These are phyloP conservation scores for Starmerella potacharoeniae DNA, from an alignment of 805 yeast genomes.

Conservation along the genomic window DNA sequence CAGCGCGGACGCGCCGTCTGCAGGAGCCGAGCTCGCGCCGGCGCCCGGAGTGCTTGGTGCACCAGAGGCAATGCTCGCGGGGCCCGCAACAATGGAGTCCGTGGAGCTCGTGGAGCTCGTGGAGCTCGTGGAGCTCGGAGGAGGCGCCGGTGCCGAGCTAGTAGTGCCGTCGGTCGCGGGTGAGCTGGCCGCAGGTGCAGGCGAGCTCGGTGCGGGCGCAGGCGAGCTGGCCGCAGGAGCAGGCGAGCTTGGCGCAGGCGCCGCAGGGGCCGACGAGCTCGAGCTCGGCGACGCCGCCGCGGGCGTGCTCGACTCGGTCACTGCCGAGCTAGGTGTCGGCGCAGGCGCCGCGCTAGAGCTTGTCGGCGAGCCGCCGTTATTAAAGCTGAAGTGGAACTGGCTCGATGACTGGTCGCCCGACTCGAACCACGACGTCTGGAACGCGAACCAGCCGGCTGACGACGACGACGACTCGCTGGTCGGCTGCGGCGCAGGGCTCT, in stretches of 20 bases:
- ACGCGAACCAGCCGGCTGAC: not conserved
- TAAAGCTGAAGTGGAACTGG: not conserved
- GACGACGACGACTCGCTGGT: not conserved
- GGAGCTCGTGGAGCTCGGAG: not conserved
- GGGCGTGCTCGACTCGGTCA: too few relatives aligned
- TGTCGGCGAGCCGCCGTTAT: not conserved
- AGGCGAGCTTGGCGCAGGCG: not conserved
- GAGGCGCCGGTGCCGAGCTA: not conserved
- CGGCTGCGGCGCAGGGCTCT: not conserved
- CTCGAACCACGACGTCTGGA: slow-evolving; percentile 2
- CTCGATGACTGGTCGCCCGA: not conserved
- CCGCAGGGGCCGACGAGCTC: not conserved
- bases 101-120: not conserved
- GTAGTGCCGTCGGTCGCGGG: not conserved
- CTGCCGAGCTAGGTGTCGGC: not conserved
- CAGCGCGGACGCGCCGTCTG: not conserved
- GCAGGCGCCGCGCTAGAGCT: not conserved
- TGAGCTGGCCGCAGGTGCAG: not conserved
- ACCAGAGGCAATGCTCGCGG: too few relatives aligned
- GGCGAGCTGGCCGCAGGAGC: not conserved
- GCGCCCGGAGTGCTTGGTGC: too few relatives aligned
- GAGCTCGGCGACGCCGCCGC: not conserved
- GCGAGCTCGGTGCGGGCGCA: not conserved
- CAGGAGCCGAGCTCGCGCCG: not conserved
- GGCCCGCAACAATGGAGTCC: too few relatives aligned